Conservation (phyloP, 1,284 basidiomycete species). For the Trametes polyzona region DNA sequence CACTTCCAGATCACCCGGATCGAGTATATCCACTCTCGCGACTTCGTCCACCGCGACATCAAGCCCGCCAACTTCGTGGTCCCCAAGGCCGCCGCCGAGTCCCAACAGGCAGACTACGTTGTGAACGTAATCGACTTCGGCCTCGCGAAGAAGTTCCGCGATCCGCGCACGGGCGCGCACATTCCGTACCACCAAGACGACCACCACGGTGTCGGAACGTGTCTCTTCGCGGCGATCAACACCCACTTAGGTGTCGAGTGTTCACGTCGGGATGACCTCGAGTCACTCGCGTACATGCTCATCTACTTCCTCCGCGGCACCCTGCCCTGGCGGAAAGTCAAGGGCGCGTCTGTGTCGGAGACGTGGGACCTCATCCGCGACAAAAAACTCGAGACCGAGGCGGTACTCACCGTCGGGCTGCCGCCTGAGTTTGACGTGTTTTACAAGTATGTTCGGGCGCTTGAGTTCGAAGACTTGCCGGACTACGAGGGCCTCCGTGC, state of each 20-base stretch:
- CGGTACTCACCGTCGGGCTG: conserved; percentile 79
- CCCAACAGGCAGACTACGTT: conserved; percentile 44
- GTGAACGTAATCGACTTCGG: conserved; percentile 98
- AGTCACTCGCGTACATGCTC: conserved; percentile 91
- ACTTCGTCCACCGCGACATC: conserved; percentile 90
- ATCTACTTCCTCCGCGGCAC: conserved; percentile 92
- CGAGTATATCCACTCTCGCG: conserved; percentile 75
- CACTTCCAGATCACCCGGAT: conserved; percentile 68
- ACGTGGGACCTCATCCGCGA: conserved; percentile 81
- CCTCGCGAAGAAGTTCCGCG: conserved; percentile 94
- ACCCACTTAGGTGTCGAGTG: conserved; percentile 93
- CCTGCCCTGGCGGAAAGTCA: conserved; percentile 89
- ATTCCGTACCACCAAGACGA: conserved; percentile 93
- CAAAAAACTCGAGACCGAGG: conserved; percentile 64
- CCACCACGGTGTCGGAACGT: conserved; percentile 89
- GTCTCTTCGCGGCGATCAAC: conserved; percentile 93
- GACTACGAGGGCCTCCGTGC: conserved; percentile 88
- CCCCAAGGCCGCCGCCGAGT: conserved; percentile 55
- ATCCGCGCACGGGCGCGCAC: conserved; percentile 84
- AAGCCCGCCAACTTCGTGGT: conserved; percentile 97
- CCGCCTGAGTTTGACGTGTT: conserved; percentile 89
- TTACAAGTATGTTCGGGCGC: conserved; percentile 83
- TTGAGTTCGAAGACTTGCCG: conserved; percentile 89
- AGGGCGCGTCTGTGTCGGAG: conserved; percentile 74
- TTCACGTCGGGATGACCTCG: conserved; percentile 89